These are phyloP conservation scores for Lepraria neglecta DNA, from an alignment of 495 filamentous ascomycete genomes.

Conservation along the genomic window DNA sequence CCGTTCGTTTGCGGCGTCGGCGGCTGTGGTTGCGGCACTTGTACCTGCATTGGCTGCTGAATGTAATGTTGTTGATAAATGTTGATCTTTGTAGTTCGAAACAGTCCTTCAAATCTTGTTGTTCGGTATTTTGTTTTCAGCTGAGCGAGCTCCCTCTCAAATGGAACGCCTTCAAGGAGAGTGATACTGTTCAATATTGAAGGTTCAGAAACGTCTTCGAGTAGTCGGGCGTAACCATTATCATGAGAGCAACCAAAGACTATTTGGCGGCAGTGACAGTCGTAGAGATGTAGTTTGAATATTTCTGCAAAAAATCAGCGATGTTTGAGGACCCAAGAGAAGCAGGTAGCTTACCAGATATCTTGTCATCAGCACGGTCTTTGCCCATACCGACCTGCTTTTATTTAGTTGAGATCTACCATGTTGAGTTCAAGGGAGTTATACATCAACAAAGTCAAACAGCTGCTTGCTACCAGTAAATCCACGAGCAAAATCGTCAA, in stretches of 20 bases:
- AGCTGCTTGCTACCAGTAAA: conserved; percentile 66
- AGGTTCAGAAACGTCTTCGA: conserved; percentile 57
- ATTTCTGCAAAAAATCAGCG: conserved; percentile 47
- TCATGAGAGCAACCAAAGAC: conserved; percentile 75
- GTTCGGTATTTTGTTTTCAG: conserved; percentile 51
- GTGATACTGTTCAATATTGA: conserved; percentile 55
- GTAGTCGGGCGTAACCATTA: conserved; percentile 60
- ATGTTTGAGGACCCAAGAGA: neutral
- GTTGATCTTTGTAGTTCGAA: conserved; percentile 57
- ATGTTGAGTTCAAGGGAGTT: neutral
- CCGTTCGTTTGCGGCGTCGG: conserved; percentile 13
- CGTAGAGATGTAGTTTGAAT: conserved; percentile 58
- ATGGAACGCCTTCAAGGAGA: conserved; percentile 67
- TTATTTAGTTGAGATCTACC: neutral
- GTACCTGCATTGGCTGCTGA: conserved; percentile 14
- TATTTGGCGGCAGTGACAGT: conserved; percentile 76
- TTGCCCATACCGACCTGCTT: conserved; percentile 52
- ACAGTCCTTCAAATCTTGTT: conserved; percentile 56
- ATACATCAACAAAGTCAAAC: conserved; percentile 65
- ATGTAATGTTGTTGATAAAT: conserved; percentile 25
- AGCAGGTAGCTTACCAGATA: conserved; percentile 52
- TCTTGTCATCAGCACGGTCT: conserved; percentile 65
- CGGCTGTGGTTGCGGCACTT: conserved; percentile 31
- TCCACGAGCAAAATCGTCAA: conserved; percentile 66
- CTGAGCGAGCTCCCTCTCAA: conserved; percentile 55